Base-by-base conservation (phyloP, 257 asterid genomes). In the Voacanga thouarsii region DNA sequence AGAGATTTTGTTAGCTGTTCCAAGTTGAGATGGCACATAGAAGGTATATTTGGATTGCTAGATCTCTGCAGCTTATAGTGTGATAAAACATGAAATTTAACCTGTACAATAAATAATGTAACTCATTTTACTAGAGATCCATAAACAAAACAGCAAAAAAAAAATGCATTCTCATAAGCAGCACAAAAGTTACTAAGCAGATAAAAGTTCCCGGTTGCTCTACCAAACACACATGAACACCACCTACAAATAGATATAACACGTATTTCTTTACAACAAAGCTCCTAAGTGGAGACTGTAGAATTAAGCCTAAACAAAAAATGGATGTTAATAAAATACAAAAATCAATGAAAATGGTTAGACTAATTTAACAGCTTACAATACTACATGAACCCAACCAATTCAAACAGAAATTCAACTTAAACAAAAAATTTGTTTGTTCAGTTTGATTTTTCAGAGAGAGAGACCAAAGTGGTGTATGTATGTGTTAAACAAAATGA, bases 1-100 rank as follows among this genome's bases (percentile, higher is more conserved):
- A 95, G 87, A 66, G 93, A 82, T 88, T 95, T 95, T 76, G 80
- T 86, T 75, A 95, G 96, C 91, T 95, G 99, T 87, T 95, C 99
- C 88, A 86, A 50, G 84, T 95, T 95, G 84, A 95, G 96, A 84
- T 90, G 88, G 79, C 79, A 71, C 81, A 86, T 77, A 10, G 99
- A 91, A 81, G 92, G 84, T 64, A 65, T 60, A 85, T 82, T 63
- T 71, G 93, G 86, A 74, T 77, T 82, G 83, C 80, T 45, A 78
- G 85, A 83, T 85, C 80, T 86, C 80, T 74, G 90, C 81, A 93
- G 87, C 87, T 77, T 91, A 84, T 88, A 92, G 78, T 89, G 89
- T 30, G 99, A 95, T 74, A 87, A 78, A 80, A 95, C 88, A 82
- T 93, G 99, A 86, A 95, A 91, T 83, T 87, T 93, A 82, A 95